phyloP scores from a whole-genome alignment of 108 stramenopile species.

The Pseudonitzschia multistriata region DNA sequence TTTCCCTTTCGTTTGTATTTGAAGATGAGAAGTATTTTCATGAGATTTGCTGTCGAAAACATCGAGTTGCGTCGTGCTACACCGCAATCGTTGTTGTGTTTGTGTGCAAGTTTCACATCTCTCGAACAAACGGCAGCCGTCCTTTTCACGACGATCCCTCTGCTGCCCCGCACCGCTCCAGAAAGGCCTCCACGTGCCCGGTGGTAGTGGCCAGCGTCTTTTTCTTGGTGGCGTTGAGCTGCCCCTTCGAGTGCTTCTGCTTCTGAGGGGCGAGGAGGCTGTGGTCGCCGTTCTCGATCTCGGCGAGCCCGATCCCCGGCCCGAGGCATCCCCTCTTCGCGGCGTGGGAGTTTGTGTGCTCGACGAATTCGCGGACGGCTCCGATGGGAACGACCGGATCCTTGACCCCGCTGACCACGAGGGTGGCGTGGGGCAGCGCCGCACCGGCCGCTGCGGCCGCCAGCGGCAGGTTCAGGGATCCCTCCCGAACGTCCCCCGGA shows the following conservation, averaged over 20 bases:
- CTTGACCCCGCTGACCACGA: slow-evolving; percentile 33
- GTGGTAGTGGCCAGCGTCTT: not conserved
- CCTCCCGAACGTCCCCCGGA: slow-evolving; percentile 29
- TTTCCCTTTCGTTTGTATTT: too few species aligned
- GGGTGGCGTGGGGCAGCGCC: not conserved
- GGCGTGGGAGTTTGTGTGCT: not conserved
- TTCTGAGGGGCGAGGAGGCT: not conserved
- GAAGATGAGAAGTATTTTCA: too few species aligned
- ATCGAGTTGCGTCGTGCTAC: too few species aligned
- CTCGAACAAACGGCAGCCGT: too few species aligned
- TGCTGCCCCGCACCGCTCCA: not conserved
- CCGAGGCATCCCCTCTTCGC: not conserved
- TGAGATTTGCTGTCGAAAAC: too few species aligned
- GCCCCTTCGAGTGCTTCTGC: too few species aligned
- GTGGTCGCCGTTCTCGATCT: slow-evolving; percentile 11
- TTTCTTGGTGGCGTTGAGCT: too few species aligned
- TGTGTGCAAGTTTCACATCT: too few species aligned
- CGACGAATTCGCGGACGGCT: slow-evolving; percentile 19
- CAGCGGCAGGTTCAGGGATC: not conserved
- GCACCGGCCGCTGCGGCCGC: not conserved
- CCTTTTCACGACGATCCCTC: too few species aligned
- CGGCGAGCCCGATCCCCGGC: not conserved
- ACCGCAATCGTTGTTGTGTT: too few species aligned
- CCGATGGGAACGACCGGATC: slow-evolving; percentile 39
- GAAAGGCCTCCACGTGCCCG: not conserved